Evolutionary conservation across 306 rosid genomes (phyloP).

Genomic region (Corylus heterophylla): DNA sequence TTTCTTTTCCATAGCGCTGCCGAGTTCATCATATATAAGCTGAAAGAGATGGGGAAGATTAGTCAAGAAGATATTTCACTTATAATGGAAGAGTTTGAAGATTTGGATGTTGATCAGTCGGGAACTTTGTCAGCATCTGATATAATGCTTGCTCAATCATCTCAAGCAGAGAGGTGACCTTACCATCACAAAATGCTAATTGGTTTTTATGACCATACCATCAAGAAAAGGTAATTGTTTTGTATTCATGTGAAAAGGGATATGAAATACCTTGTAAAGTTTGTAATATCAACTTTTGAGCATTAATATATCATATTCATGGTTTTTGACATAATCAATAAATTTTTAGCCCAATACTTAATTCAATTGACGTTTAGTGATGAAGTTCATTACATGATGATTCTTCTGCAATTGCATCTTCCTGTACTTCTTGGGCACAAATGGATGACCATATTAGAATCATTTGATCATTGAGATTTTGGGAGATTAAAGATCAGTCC

Average conservation of each 20-base stretch:
- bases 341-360: not conserved
- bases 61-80: conserved; percentile 70
- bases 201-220: not conserved
- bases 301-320: not conserved
- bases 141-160: conserved; percentile 61
- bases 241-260: not conserved
- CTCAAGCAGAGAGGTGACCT: conserved; percentile 23
- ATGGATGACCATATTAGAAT: not conserved
- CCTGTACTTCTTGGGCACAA: not conserved
- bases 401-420: not conserved
- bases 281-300: not conserved
- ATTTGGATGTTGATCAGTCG: conserved; percentile 86
- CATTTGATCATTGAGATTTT: not conserved
- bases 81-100: conserved; percentile 74
- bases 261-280: not conserved
- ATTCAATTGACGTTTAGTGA: not conserved
- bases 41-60: conserved; percentile 90
- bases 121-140: conserved; percentile 72
- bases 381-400: not conserved
- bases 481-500: not conserved
- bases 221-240: not conserved
- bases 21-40: conserved; percentile 75
- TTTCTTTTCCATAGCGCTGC: conserved; percentile 52
- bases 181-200: not conserved
- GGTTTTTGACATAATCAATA: not conserved